Evolutionary conservation across 208 protist genomes (phyloP).

Genomic region (Strigomonas culicis): DNA sequence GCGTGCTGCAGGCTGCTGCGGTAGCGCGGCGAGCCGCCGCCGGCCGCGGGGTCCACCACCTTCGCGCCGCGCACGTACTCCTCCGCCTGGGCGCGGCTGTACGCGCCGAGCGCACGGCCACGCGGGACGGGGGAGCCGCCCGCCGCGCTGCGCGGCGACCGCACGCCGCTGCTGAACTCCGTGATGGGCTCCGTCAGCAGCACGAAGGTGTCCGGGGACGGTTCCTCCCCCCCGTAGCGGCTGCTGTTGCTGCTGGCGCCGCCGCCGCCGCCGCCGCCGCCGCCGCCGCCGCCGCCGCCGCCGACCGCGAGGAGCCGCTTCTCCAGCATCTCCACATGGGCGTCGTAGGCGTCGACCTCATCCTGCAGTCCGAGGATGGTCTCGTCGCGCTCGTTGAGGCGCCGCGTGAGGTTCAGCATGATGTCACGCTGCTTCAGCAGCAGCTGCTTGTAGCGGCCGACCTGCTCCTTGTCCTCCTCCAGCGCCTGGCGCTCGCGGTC

Average conservation of each 20-base stretch:
- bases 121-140: conserved; percentile 17
- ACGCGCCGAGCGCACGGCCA: conserved; percentile 12
- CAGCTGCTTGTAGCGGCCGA: conserved; percentile 95
- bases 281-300: conserved; percentile 10
- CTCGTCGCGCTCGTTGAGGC: conserved; percentile 93
- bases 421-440: conserved; percentile 96
- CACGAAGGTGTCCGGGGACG: background rate
- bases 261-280: background rate
- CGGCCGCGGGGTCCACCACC: conserved; percentile 2
- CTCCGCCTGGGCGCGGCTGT: conserved; percentile 32
- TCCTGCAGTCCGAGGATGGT: conserved; percentile 85
- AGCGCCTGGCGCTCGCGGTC: conserved; percentile 77
- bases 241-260: background rate
- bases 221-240: background rate
- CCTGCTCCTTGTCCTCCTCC: conserved; percentile 90
- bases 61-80: conserved; percentile 36
- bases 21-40: conserved; percentile 21
- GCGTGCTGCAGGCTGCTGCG: conserved; percentile 33
- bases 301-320: conserved; percentile 36
- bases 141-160: conserved; percentile 8
- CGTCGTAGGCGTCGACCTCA: conserved; percentile 84
- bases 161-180: background rate
- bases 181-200: background rate
- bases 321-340: conserved; percentile 72
- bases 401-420: conserved; percentile 92